phyloP scores from a whole-genome alignment of 2,329 filamentous ascomycete genomes.

The Penicillium sclerotigenum region DNA sequence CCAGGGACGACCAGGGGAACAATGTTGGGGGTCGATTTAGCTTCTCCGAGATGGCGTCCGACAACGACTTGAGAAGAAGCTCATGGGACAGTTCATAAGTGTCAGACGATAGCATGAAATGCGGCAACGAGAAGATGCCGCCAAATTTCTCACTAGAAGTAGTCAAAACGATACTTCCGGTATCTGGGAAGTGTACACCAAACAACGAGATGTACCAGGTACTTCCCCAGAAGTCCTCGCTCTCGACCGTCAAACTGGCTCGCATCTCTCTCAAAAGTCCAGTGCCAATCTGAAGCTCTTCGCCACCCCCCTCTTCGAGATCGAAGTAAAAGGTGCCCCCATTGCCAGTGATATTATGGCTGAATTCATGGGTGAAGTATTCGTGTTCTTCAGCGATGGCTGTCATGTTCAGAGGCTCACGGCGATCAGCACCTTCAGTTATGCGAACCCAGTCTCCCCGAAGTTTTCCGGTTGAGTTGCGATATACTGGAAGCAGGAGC shows the following conservation, averaged over 20 bases:
- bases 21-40: conserved; percentile 57
- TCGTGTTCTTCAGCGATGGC: conserved; percentile 62
- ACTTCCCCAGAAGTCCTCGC: conserved; percentile 65
- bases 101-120: conserved; percentile 64
- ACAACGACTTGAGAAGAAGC: conserved; percentile 71
- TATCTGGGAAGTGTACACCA: conserved; percentile 81
- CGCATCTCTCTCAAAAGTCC: conserved; percentile 65
- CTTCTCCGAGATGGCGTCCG: conserved; percentile 59
- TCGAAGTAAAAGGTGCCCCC: conserved; percentile 68
- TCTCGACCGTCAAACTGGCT: conserved; percentile 69
- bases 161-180: conserved; percentile 74
- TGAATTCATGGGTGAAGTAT: conserved; percentile 67
- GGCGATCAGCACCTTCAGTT: conserved; percentile 48
- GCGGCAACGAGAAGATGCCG: conserved; percentile 86
- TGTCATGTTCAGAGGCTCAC: conserved; percentile 59
- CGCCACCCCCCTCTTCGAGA: conserved; percentile 56
- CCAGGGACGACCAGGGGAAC: conserved; percentile 73
- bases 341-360: conserved; percentile 73
- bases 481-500: conserved; percentile 60
- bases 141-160: conserved; percentile 92
- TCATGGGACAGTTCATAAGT: conserved; percentile 57
- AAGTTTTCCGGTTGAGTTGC: conserved; percentile 73
- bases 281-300: conserved; percentile 38
- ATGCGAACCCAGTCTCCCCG: conserved; percentile 71
- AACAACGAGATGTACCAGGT: conserved; percentile 77